A percentile compares a stretch with the other conserved stretches of the same genome.
Conservation (phyloP, 805 yeast species). For the Candida maltosa region DNA sequence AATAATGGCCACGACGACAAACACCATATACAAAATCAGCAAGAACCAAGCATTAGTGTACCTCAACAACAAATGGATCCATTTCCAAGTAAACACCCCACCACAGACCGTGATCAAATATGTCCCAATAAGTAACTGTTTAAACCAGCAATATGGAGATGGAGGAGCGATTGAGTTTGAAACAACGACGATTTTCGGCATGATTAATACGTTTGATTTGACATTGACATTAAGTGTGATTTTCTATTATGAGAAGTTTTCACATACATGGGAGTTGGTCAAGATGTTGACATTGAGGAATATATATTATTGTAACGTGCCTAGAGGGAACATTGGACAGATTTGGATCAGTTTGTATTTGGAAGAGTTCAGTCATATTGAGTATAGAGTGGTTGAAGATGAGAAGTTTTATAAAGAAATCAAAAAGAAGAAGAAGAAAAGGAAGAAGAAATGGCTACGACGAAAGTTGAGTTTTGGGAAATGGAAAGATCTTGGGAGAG, state of each 20-base stretch:
- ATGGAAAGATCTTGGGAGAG: conserved; percentile 4
- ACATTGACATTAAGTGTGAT: conserved; percentile 5
- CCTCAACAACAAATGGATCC: too few species aligned
- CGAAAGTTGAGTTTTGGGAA: conserved; percentile 2
- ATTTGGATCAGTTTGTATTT: conserved; percentile 4
- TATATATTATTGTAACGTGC: conserved; percentile 7
- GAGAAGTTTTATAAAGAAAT: not conserved
- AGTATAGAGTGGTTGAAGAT: not conserved
- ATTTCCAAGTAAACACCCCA: too few species aligned
- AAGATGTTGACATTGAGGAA: conserved; percentile 1
- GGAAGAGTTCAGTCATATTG: conserved; percentile 1
- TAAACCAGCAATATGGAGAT: conserved; percentile 6
- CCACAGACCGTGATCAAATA: too few species aligned
- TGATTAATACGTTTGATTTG: conserved; percentile 6
- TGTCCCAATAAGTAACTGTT: conserved; percentile 8
- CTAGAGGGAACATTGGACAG: conserved; percentile 6
- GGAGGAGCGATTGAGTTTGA: conserved; percentile 7
- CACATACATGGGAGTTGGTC: conserved; percentile 4
- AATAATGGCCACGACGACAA: too few species aligned
- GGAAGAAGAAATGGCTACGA: too few species aligned
- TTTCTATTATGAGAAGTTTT: conserved; percentile 6
- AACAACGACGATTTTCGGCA: not conserved
- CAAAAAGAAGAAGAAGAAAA: not conserved
- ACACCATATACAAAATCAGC: too few species aligned
- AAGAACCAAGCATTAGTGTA: too few species aligned